Percentiles rank a stretch among this genome's conserved stretches.
Evolutionary conservation across 768 basidiomycete species (phyloP).

Genomic region (Collybia nuda): DNA sequence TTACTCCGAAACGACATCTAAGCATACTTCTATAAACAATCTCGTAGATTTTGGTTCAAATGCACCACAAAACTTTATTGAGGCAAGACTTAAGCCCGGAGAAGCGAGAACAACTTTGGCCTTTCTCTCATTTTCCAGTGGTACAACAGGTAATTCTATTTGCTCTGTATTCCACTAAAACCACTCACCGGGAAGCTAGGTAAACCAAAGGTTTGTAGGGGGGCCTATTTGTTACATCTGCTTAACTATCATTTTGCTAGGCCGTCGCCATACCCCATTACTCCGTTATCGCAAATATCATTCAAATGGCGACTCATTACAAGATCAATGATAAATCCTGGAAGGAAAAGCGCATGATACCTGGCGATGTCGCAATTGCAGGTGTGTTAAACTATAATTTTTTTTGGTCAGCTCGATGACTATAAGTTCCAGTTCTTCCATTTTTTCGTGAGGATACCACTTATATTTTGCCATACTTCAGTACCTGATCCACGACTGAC

Average conservation of each 20-base stretch:
- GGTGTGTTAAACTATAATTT: constrained; percentile 36
- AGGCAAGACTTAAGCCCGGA: constrained; percentile 48
- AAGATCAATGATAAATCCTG: constrained; percentile 38
- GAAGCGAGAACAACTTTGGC: constrained; percentile 64
- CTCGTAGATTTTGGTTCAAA: constrained; percentile 44
- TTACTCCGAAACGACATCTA: constrained; percentile 1
- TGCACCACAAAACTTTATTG: constrained; percentile 37
- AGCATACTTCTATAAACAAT: constrained; percentile 37
- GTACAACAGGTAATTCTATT: constrained; percentile 58
- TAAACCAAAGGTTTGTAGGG: constrained; percentile 32
- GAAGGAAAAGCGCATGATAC: constrained; percentile 38
- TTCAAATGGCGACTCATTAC: constrained; percentile 58
- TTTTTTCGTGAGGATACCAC: not conserved
- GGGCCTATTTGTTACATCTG: not conserved
- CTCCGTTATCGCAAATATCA: constrained; percentile 58
- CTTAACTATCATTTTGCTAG: constrained; percentile 25
- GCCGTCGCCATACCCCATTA: constrained; percentile 71
- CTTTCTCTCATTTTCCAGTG: constrained; percentile 72
- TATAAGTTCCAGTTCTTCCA: constrained; percentile 39
- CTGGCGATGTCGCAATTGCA: constrained; percentile 58
- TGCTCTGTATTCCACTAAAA: not conserved
- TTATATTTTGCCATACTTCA: not conserved
- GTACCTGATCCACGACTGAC: not conserved
- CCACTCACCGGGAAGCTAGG: constrained; percentile 13
- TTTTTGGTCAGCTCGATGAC: not conserved